Base-by-base conservation (phyloP, 352 stramenopile genomes). In the Globisporangium cylindrosporum region DNA sequence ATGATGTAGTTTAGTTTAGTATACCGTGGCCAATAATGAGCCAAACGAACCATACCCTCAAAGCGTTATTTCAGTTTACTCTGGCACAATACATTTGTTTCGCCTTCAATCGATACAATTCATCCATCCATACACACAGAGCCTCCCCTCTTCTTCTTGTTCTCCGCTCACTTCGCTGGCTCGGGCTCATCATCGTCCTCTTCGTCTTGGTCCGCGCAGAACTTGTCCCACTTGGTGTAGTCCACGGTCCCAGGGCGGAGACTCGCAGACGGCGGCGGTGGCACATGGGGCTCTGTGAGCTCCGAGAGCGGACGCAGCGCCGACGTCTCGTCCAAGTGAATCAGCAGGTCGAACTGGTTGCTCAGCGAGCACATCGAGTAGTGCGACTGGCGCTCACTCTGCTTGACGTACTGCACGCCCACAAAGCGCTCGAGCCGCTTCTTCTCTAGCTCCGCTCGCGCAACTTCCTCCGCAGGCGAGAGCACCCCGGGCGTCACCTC, bases 321-420 rank as follows among this genome's bases (percentile, higher is more conserved):
- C 27, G 69, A 71, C 20, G 73, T 78, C 41, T 48, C 20, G n/a
- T 78, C 73, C 41, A 78, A 46, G 56, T 78, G 69, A 55, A 78
- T 64, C 43, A 78, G 51, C 59, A 75, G 36, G 38, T 78, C 69
- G 59, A 73, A 78, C 59, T 78, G 73, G 14, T 71, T 56, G 63
- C 69, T 78, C 49, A 78, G n/a, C 9, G 60, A 51, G 20, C 73
- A 73, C 34, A 51, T 24, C 34, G 62, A 68, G 25, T 78, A 80
- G 69, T 78, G 71, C 20, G 71, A 66, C 57, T 70, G 61, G 15
- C 67, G 71, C 58, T 80, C 74, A 7, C 25, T 72, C 1, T 71
- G 48, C 48, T 70, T 70, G 36, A 72, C 24, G 59, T 78, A 80
- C 64, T 77, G 71, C 14, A 80, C 74, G 22, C 74, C 74, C 8